Evolutionary conservation across 2,329 filamentous ascomycete genomes (phyloP), one percentile per base, ranked within the genome.

Genomic region (Penicillium brasilianum): DNA sequence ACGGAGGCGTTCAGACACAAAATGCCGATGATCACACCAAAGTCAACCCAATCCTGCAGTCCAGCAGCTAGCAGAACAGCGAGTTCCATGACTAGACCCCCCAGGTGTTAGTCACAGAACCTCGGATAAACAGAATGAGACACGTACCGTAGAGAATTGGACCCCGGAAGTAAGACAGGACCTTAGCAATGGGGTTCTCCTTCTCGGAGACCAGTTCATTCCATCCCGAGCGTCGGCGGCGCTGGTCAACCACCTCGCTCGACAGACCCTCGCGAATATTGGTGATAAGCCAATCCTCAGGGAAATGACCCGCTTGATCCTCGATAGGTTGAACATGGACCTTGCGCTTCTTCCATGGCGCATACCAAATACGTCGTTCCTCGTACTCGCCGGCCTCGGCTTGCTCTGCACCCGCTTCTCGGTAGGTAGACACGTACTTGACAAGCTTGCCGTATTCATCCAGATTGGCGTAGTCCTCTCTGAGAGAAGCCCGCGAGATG

Each of bases 201-300:
- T 90, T 91, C 80, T 91, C 89, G n/a, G 88, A 86, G n/a, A 84
- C 82, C 74, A 92, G 82, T 74, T 92, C 90, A 77, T 92, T 92
- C 82, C 80, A 91, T 55, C 90, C 90, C 62, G 84, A 82, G 66
- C 84, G 83, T 75, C 85, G 89, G 66, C 90, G 83, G 69, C 90
- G 84, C 46, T 72, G 69, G 66, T 88, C 84, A 52, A 90, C 85
- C 61, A 90, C 87, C 50, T 74, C 67, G 50, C 74, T 75, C 41
- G 82, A 81, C 61, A 92, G 82, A 80, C 90, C 90, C 63, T 84
- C 79, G 69, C 82, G 84, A 76, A 91, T 87, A 73, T 91, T 86
- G 71, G 88, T 89, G 69, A 85, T 82, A 68, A 90, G 81, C 87
- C 87, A 91, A 1, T 90, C 87, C 9, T 87, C 84, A 1, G 88